Evolutionary conservation across 805 yeast genomes (phyloP), one percentile per base, ranked within the genome.

Genomic region (Candida loeiensis): DNA sequence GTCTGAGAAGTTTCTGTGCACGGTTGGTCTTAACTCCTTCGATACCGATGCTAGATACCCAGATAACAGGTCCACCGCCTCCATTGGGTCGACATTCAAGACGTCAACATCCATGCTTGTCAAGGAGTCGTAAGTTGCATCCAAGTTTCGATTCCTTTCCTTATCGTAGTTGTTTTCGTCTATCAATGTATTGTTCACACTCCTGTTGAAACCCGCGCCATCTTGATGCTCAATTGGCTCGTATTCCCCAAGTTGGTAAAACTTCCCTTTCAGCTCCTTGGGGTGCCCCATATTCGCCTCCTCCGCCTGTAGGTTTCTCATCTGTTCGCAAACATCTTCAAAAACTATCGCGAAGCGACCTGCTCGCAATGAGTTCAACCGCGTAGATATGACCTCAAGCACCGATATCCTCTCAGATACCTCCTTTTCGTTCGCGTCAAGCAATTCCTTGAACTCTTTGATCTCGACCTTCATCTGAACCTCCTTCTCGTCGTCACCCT

Each of bases 121-220:
- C 18, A 50, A 37, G 15, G 50, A 41, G n/a, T 48, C 48, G 39
- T 43, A 50, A 1, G 54, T 46, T 6, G 43, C 43, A 24, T 46
- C 43, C 26, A 43, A 29, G 4, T 43, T 43, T 16, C 37, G 45
- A 19, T 39, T 41, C 27, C 51, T 31, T 16, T 45, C 49, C 11
- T 39, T 43, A 12, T 34, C 22, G 17, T 18, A 39, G 12, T 19
- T 15, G n/a, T 18, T 6, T n/a, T 34, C 34, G 19, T 38, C 33
- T n/a, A 37, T 34, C 26, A 37, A 39, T 2, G 42, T 39, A 9
- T 39, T 26, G 37, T 33, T 39, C 37, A 33, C 21, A 17, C 33
- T 30, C n/a, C 21, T 11, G 20, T 26, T 26, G 14, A 21, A 21
- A n/a, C n/a, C n/a, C n/a, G n/a, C n/a, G n/a, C n/a, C 24, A 9